Percentiles rank a stretch among this genome's conserved stretches.
These are phyloP conservation scores for Entonaema liquescens DNA, from an alignment of 495 filamentous ascomycete genomes.

Conservation along the genomic window DNA sequence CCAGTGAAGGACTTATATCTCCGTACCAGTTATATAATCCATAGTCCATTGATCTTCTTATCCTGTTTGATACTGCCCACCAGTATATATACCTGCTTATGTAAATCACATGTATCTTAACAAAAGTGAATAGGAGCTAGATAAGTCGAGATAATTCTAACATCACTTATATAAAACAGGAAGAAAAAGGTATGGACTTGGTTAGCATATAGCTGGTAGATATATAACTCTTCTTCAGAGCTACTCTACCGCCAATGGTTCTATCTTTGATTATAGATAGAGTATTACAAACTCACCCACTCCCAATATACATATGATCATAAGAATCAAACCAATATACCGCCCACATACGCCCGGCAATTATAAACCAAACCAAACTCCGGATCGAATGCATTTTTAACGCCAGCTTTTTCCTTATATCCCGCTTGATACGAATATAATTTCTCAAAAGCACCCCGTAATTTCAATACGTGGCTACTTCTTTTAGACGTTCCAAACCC, in stretches of 20 bases:
- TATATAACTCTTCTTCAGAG: no score
- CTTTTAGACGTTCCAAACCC: slow-evolving; percentile 64
- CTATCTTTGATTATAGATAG: not conserved
- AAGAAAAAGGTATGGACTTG: no score
- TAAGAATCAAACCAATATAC: not conserved
- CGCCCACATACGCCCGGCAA: no score
- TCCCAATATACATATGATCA: not conserved
- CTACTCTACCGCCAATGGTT: not conserved
- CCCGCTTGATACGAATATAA: not conserved
- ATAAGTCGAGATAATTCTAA: no score
- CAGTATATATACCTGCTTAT: no score
- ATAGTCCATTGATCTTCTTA: no score
- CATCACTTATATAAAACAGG: no score
- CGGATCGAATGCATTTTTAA: slow-evolving; percentile 1
- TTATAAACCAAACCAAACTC: slow-evolving; percentile 12
- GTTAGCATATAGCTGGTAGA: no score
- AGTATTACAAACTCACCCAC: not conserved
- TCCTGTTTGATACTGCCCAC: no score
- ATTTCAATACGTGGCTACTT: slow-evolving; percentile 19
- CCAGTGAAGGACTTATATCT: not conserved
- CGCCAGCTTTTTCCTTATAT: not conserved
- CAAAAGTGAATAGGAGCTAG: no score
- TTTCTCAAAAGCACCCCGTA: not conserved
- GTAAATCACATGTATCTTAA: no score
- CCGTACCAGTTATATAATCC: no score